Conservation (phyloP, 352 stramenopile species). For the Hyaloperonospora brassicae region DNA sequence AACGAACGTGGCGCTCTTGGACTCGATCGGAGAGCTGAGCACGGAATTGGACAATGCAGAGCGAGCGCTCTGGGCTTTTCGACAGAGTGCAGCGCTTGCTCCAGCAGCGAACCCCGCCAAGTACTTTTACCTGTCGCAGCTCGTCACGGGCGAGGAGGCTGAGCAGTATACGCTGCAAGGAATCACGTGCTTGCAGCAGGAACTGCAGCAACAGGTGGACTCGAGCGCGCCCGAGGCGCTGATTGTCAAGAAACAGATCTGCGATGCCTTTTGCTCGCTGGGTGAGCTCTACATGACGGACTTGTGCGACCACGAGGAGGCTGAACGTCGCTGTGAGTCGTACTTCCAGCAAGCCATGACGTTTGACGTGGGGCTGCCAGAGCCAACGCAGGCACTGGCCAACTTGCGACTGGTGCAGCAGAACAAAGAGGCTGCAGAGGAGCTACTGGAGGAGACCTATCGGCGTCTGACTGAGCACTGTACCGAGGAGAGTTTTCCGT, state of each 20-base stretch:
- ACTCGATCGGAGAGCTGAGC: constrained; percentile 70
- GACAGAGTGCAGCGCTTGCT: no score
- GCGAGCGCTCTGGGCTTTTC: no score
- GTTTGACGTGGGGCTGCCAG: constrained; percentile 84
- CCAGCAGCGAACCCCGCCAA: no score
- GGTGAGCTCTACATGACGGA: constrained; percentile 97
- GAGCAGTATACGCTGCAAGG: no score
- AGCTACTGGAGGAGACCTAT: constrained; percentile 89
- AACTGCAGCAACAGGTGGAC: constrained; percentile 41
- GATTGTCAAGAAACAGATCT: constrained; percentile 87
- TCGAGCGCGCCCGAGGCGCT: constrained; percentile 41
- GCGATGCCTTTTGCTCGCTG: constrained; percentile 90
- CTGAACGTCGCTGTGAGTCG: constrained; percentile 88
- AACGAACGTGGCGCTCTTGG: constrained; percentile 57
- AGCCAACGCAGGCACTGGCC: constrained; percentile 92
- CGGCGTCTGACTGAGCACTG: constrained; percentile 77
- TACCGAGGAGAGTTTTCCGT: constrained; percentile 63
- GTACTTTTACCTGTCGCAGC: no score
- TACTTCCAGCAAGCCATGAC: constrained; percentile 87
- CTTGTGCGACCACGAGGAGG: constrained; percentile 89
- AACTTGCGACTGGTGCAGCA: constrained; percentile 92
- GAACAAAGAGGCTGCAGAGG: constrained; percentile 81
- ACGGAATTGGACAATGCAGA: constrained; percentile 42
- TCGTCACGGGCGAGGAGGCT: no score
- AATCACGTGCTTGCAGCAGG: constrained; percentile 17